Base-by-base conservation (phyloP, 768 basidiomycete species). In the Favolaschia claudopus region DNA sequence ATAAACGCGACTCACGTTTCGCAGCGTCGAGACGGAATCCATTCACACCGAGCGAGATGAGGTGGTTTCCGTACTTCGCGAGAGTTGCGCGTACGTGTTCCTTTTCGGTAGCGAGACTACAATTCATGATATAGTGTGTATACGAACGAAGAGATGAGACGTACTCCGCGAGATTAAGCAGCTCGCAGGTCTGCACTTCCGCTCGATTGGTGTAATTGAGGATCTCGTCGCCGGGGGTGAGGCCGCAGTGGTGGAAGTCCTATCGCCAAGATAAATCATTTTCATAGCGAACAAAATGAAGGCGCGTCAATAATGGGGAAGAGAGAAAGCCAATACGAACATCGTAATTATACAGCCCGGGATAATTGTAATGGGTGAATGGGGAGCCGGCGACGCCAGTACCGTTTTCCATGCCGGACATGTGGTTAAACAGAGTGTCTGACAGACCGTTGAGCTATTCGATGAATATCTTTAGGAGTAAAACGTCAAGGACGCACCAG, bases 341-440 rank as follows among this genome's bases (percentile, higher is more conserved):
- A 65, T 78, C 72, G 14, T 61, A 65, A 42, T 79, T 72, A 52
- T 84, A 84, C 15, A 82, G 82, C 0, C 81, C 81, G 17, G 80
- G 79, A 65, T 84, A 84, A 27, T 69, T 62, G 58, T 85, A 88
- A 55, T 86, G 82, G 2, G 83, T 83, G 68, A 81, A 88, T 0
- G 73, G 67, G 34, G 79, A 81, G 8, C 84, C 84, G 1, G 71
- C 84, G 15, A 78, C 74, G 7, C 85, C 85, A 13, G 77, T 76
- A 0, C 85, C 86, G 15, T 77, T 79, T 39, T 81, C 75, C 3
- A 62, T 25, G 0, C 79, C 85, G 2, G 85, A 70, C 88, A 89
- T 89, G 67, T 90, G 89, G 70, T 90, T 89, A 70, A 82, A 84
- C 27, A 90, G 72, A 0, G 85, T 86, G 67, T 85, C 82, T 82